A percentile compares a stretch with the other conserved stretches of the same genome.
Evolutionary conservation across 2,329 filamentous ascomycete genomes (phyloP).

Genomic region (Microcyclosporella mali): DNA sequence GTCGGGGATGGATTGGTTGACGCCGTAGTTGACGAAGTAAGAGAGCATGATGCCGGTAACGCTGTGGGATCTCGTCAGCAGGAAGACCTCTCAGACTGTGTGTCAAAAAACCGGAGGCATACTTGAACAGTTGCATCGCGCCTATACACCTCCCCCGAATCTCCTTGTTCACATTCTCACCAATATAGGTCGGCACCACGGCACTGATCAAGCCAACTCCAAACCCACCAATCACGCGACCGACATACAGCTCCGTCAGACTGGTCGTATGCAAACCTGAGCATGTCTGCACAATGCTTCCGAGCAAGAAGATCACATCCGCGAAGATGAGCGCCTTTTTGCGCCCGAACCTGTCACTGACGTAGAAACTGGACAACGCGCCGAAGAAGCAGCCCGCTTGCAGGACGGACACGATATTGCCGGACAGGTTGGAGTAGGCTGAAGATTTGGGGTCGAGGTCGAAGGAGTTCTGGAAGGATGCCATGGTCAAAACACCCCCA

Average conservation of each 20-base stretch:
- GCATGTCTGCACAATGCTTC: conserved; percentile 38
- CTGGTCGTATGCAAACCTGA: conserved; percentile 27
- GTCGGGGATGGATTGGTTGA: conserved; percentile 39
- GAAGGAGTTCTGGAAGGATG: conserved; percentile 39
- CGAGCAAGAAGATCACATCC: conserved; percentile 39
- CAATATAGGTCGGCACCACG: conserved; percentile 41
- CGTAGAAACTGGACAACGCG: conserved; percentile 38
- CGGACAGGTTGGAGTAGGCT: conserved; percentile 36
- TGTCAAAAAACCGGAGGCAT: conserved; percentile 14
- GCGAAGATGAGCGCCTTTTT: conserved; percentile 38
- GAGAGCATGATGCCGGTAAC: conserved; percentile 44
- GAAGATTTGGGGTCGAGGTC: conserved; percentile 29
- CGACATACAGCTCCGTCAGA: conserved; percentile 37
- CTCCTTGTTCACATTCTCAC: conserved; percentile 41
- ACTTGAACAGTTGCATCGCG: conserved; percentile 29
- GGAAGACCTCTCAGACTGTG: conserved; percentile 28
- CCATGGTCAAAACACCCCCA: conserved; percentile 39
- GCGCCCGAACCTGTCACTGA: conserved; percentile 38
- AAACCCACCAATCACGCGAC: conserved; percentile 40
- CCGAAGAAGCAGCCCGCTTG: conserved; percentile 43
- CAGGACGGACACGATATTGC: conserved; percentile 41
- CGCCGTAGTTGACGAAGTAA: conserved; percentile 51
- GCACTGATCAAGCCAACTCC: conserved; percentile 40
- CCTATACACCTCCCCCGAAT: conserved; percentile 28
- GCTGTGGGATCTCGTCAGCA: conserved; percentile 24